Conservation (phyloP, 2,329 filamentous ascomycete species). For the Penicillium palitans region DNA sequence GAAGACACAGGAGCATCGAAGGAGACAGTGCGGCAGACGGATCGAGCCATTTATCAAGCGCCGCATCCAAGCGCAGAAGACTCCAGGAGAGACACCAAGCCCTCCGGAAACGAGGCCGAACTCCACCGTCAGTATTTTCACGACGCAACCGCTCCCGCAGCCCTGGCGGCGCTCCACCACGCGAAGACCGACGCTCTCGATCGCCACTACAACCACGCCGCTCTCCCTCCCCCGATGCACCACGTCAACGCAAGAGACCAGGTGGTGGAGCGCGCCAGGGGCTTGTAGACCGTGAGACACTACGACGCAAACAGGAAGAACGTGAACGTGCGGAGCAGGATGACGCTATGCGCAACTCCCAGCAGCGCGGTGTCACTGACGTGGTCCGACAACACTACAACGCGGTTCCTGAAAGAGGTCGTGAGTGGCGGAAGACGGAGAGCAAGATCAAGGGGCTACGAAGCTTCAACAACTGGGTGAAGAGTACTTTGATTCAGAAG, state of each 20-base stretch:
- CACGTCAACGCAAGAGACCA: constrained; percentile 48
- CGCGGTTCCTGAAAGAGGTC: constrained; percentile 84
- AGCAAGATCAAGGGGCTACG: constrained; percentile 93
- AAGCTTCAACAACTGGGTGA: constrained; percentile 98
- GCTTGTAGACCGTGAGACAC: constrained; percentile 38
- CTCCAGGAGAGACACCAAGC: constrained; percentile 43
- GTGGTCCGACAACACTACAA: constrained; percentile 95
- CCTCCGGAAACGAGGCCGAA: constrained; percentile 36
- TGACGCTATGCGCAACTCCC: constrained; percentile 38
- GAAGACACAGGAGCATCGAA: constrained; percentile 27
- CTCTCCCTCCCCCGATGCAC: constrained; percentile 42
- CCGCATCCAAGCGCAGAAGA: constrained; percentile 40
- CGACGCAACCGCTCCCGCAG: constrained; percentile 39
- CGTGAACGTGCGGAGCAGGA: constrained; percentile 44
- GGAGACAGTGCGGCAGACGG: constrained; percentile 21
- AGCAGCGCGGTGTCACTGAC: constrained; percentile 68
- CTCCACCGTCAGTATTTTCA: constrained; percentile 42
- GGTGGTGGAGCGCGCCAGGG: constrained; percentile 48
- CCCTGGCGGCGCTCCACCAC: constrained; percentile 18
- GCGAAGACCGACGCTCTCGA: constrained; percentile 39
- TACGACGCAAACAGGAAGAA: constrained; percentile 47
- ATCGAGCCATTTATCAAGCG: constrained; percentile 28
- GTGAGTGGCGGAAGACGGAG: constrained; percentile 92
- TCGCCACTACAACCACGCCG: constrained; percentile 46
- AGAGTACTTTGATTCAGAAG: constrained; percentile 95